These are phyloP conservation scores for Pyrrhoderma lamaoense DNA, from an alignment of 1,284 basidiomycete species.

Conservation along the genomic window DNA sequence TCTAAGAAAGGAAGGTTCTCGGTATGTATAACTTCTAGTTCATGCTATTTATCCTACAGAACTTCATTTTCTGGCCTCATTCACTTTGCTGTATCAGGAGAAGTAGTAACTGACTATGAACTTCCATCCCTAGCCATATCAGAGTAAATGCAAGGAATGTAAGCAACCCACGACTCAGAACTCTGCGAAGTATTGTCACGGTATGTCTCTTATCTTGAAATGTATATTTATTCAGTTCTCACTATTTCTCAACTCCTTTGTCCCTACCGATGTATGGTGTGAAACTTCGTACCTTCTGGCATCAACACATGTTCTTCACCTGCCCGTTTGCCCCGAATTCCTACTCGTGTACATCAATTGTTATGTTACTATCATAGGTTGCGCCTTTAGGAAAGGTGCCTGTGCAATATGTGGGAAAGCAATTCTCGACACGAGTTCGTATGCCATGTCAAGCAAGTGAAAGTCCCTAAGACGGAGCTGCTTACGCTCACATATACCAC, in stretches of 20 bases:
- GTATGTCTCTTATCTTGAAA: conserved; percentile 32
- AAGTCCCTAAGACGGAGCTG: too few relatives aligned
- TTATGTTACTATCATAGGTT: conserved; percentile 40
- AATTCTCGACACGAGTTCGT: conserved; percentile 73
- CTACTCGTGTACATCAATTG: background rate
- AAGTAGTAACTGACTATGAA: background rate
- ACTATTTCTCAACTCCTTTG: background rate
- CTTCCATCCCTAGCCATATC: conserved; percentile 53
- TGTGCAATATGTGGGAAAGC: conserved; percentile 80
- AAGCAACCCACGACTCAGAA: conserved; percentile 77
- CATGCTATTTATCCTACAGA: conserved; percentile 52
- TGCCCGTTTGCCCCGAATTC: background rate
- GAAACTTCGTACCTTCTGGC: background rate
- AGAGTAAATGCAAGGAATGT: conserved; percentile 77
- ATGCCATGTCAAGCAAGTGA: conserved; percentile 71
- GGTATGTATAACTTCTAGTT: conserved; percentile 17
- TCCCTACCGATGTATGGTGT: background rate
- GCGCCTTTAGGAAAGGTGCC: conserved; percentile 76
- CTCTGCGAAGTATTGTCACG: conserved; percentile 79
- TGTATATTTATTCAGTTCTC: conserved; percentile 17
- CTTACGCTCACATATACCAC: too few relatives aligned
- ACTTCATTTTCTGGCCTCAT: conserved; percentile 35
- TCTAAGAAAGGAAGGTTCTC: conserved; percentile 44
- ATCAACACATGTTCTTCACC: too few relatives aligned
- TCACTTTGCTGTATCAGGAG: conserved; percentile 9